Base-by-base conservation (phyloP, 164 flowering plant species). In the Dillenia turbinata region DNA sequence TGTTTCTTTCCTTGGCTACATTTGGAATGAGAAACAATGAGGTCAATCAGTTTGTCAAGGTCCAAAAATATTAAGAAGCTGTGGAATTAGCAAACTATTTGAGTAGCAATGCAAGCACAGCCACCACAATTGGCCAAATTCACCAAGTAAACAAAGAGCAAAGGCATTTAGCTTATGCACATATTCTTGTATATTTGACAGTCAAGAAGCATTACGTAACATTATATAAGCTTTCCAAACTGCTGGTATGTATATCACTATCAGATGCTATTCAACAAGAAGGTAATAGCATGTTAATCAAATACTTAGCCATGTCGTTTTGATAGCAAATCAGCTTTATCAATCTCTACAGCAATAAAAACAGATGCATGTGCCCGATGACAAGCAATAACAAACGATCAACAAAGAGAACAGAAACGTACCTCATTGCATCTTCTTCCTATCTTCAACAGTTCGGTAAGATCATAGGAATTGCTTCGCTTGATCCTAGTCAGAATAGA, bases 381-480 rank as follows among this genome's bases (percentile, higher is more conserved):
- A 26, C 33, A 24, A 24, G 26, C 33, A 2, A 26, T 50, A 50
- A 50, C 53, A 9, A 50, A n/a, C 5, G 53, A 50, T 50, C 7
- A 14, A 12, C 9, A 11, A 17, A 50, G 9, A 50, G 3, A 17
- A 50, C 9, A 13, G 5, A 56, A 13, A 19, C 5, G 40, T 75
- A 89, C 96, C 92, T 89, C 86, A 60, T 65, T 74, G 65, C 87
- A 85, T 72, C 83, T 73, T 58, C 76, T 69, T 51, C 75, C 79
- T 60, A 85, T 68, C 64, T 81, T 67, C 48, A 75, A 54, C 48
- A 89, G 79, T 63, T 86, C 88, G 52, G 80, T 86, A 56, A 66
- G 59, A 53, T 79, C 77, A 47, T 66, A 70, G 44, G 81, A 65
- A 64, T 47, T 62, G 14, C 65, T 70, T 4, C 71, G 55, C 43